phyloP scores from a whole-genome alignment of 2,329 filamentous ascomycete genomes.

The Aspergillus sojae region DNA sequence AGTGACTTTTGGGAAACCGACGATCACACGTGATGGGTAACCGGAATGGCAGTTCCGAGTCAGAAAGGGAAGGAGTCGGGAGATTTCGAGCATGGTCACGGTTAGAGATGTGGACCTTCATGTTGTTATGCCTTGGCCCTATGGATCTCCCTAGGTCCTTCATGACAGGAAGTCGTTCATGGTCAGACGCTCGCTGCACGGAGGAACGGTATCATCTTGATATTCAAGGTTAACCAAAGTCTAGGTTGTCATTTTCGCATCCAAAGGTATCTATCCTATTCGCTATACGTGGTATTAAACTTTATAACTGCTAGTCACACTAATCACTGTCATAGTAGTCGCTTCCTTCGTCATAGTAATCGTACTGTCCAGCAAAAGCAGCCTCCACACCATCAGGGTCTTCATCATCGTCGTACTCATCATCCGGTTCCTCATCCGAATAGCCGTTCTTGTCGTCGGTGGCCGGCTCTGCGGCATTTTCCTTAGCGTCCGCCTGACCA shows the following conservation, averaged over 20 bases:
- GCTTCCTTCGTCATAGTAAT: slow-evolving; percentile 36
- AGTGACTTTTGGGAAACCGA: neutral
- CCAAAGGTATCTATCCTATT: neutral
- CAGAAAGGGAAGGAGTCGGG: neutral
- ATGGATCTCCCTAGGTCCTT: neutral
- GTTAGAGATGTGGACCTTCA: neutral
- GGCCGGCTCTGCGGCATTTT: slow-evolving; percentile 29
- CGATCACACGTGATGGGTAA: neutral
- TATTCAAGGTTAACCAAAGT: neutral
- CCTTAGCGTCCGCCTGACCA: slow-evolving; percentile 20
- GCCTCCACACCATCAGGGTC: slow-evolving; percentile 37
- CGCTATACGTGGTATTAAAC: neutral
- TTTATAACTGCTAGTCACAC: neutral
- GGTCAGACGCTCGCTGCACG: neutral
- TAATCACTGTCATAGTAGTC: slow-evolving; percentile 37
- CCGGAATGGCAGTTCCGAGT: slow-evolving; percentile 1
- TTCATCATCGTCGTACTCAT: slow-evolving; percentile 37
- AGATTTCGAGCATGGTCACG: neutral
- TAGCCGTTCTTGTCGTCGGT: slow-evolving; percentile 15
- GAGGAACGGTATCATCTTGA: neutral
- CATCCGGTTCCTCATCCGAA: slow-evolving; percentile 22
- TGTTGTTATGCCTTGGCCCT: neutral
- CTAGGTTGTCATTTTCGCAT: neutral
- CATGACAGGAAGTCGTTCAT: neutral
- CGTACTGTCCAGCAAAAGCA: slow-evolving; percentile 42